Conservation (phyloP, 208 protist species). For the Trypanosoma scelopori region DNA sequence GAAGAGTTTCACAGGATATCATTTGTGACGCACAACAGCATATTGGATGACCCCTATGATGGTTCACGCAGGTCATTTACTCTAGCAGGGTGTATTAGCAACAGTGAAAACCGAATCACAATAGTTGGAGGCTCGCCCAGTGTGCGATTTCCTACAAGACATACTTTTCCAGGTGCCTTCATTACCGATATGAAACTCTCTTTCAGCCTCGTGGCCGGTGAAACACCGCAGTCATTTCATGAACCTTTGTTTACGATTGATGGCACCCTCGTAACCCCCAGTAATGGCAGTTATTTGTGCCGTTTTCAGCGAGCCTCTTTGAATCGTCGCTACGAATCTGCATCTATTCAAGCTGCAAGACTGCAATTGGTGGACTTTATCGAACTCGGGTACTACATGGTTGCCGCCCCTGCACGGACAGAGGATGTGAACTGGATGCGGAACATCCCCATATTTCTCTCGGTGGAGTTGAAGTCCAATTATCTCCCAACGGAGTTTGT, state of each 20-base stretch:
- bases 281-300: conserved; percentile 21
- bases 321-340: conserved; percentile 13
- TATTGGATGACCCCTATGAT: conserved; percentile 2
- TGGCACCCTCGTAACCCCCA: conserved; percentile 13
- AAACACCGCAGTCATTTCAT: conserved; percentile 13
- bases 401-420: neutral
- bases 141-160: conserved; percentile 1
- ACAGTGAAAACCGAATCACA: conserved; percentile 15
- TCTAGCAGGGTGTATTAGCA: conserved; percentile 22
- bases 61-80: conserved; percentile 1
- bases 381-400: conserved; percentile 20
- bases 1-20: conserved; percentile 12
- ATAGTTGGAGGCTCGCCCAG: conserved; percentile 16
- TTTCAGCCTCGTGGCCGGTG: conserved; percentile 20
- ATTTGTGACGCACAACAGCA: conserved; percentile 27
- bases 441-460: conserved; percentile 19
- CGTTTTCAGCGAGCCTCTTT: conserved; percentile 9
- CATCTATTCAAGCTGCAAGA: conserved; percentile 15
- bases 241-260: conserved; percentile 19
- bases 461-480: conserved; percentile 11
- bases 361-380: conserved; percentile 26
- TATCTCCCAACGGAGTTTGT: neutral
- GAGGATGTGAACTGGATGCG: conserved; percentile 20
- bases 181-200: conserved; percentile 20
- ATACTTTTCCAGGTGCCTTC: conserved; percentile 20